phyloP scores from a whole-genome alignment of 495 filamentous ascomycete genomes.

The Rhypophila decipiens region DNA sequence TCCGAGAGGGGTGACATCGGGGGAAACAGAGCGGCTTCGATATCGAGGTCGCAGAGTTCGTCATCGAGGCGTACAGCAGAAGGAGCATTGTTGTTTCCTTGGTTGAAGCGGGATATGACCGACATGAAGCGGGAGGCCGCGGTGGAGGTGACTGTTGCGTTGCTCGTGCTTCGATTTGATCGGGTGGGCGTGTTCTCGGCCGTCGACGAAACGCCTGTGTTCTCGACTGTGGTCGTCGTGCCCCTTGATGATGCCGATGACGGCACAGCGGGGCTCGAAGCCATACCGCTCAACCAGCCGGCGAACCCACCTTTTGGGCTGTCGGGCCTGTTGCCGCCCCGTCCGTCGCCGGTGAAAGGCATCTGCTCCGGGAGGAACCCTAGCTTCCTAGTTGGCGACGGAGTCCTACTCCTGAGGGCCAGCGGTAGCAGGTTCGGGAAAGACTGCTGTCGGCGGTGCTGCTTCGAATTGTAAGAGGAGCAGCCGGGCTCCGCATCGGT shows the following conservation, averaged over 20 bases:
- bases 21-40: constrained; percentile 54
- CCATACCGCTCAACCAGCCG: constrained; percentile 28
- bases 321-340: constrained; percentile 22
- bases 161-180: constrained; percentile 10
- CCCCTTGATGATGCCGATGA: not conserved
- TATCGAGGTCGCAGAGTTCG: constrained; percentile 59
- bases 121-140: constrained; percentile 37
- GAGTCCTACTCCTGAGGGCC: constrained; percentile 23
- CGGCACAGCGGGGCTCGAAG: not conserved
- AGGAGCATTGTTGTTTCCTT: no score
- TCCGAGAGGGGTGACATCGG: constrained; percentile 33
- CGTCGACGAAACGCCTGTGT: constrained; percentile 6
- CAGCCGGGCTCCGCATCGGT: constrained; percentile 22
- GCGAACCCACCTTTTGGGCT: constrained; percentile 24
- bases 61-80: constrained; percentile 35
- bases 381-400: constrained; percentile 25
- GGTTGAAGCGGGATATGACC: constrained; percentile 35
- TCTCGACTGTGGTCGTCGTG: no score
- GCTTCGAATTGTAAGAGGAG: constrained; percentile 13
- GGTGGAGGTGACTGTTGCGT: constrained; percentile 3
- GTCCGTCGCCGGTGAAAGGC: constrained; percentile 39
- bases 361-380: constrained; percentile 26
- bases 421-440: constrained; percentile 31
- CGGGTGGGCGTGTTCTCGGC: constrained; percentile 28
- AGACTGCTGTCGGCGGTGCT: constrained; percentile 39